Percentiles rank a stretch among this genome's conserved stretches.
These are phyloP conservation scores for Pleurotus citrinopileatus DNA, from an alignment of 768 basidiomycete species.

Conservation along the genomic window DNA sequence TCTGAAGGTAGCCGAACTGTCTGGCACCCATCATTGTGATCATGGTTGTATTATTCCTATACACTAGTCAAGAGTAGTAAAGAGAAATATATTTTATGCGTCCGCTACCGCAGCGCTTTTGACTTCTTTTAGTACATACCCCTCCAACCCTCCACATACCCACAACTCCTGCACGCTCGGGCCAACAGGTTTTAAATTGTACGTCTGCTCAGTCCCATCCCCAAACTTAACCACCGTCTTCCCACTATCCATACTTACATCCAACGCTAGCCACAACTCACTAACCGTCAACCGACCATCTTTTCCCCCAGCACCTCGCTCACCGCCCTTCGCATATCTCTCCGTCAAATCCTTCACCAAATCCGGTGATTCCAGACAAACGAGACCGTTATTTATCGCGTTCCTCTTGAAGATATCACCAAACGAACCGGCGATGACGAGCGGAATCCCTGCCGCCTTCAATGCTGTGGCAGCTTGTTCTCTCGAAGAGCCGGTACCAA, in stretches of 20 bases:
- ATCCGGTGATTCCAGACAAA: constrained; percentile 91
- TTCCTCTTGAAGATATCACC: constrained; percentile 99
- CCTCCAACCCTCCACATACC: constrained; percentile 93
- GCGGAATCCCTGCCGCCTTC: constrained; percentile 87
- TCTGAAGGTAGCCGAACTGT: constrained; percentile 38
- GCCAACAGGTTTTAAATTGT: constrained; percentile 77
- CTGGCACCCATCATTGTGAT: constrained; percentile 56
- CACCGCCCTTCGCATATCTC: constrained; percentile 68
- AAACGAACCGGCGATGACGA: constrained; percentile 97
- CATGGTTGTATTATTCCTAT: too few species aligned
- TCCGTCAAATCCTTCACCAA: constrained; percentile 83
- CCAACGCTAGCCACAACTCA: constrained; percentile 55
- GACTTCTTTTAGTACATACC: constrained; percentile 82
- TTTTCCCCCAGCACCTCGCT: constrained; percentile 74
- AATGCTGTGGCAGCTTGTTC: constrained; percentile 99
- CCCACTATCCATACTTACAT: constrained; percentile 70
- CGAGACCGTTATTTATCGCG: constrained; percentile 96
- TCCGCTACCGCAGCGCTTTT: constrained; percentile 20
- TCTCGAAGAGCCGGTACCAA: constrained; percentile 96
- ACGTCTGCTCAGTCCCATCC: constrained; percentile 48
- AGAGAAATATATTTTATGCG: neutral
- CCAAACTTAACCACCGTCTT: constrained; percentile 51
- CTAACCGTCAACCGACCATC: constrained; percentile 85
- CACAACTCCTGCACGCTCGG: constrained; percentile 96
- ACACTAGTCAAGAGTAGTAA: neutral